These are phyloP conservation scores for Malus hybrid DNA, from an alignment of 331 rosid genomes.

Conservation along the genomic window DNA sequence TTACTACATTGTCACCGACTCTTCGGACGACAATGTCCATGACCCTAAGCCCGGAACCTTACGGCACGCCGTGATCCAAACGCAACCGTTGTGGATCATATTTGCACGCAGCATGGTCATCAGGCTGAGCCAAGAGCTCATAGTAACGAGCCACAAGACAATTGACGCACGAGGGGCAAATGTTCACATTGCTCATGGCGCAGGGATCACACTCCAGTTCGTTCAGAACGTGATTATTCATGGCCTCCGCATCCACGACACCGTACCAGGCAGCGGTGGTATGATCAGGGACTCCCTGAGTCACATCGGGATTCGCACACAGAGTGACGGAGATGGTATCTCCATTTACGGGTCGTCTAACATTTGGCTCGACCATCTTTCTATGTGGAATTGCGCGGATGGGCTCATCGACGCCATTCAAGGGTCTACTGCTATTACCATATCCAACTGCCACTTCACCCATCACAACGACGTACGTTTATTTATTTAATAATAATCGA, in stretches of 20 bases:
- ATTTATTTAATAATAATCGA: background rate
- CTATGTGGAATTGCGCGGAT: conserved; percentile 47
- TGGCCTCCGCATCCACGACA: conserved; percentile 38
- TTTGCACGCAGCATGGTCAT: conserved; percentile 49
- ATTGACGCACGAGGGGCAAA: conserved; percentile 72
- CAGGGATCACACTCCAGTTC: conserved; percentile 46
- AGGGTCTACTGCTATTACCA: conserved; percentile 64
- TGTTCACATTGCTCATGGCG: conserved; percentile 44
- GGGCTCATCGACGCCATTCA: conserved; percentile 61
- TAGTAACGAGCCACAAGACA: conserved; percentile 55
- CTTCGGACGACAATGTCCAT: conserved; percentile 30
- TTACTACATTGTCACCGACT: conserved; percentile 41
- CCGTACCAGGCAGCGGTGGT: conserved; percentile 24
- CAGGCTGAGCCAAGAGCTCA: conserved; percentile 31
- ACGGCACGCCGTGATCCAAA: conserved; percentile 35
- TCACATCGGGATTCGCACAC: conserved; percentile 36
- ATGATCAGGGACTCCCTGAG: conserved; percentile 40
- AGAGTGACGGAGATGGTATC: conserved; percentile 66
- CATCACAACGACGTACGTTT: conserved; percentile 50
- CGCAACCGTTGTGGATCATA: conserved; percentile 62
- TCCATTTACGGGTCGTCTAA: conserved; percentile 49
- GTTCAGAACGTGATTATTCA: conserved; percentile 56
- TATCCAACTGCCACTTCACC: conserved; percentile 70
- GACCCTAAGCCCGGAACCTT: conserved; percentile 60
- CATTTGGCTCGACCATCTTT: conserved; percentile 72